A percentile compares a stretch with the other conserved stretches of the same genome.
Conservation (phyloP, 1,139 yeast genomes). For the Magnusiomyces fungicola region DNA sequence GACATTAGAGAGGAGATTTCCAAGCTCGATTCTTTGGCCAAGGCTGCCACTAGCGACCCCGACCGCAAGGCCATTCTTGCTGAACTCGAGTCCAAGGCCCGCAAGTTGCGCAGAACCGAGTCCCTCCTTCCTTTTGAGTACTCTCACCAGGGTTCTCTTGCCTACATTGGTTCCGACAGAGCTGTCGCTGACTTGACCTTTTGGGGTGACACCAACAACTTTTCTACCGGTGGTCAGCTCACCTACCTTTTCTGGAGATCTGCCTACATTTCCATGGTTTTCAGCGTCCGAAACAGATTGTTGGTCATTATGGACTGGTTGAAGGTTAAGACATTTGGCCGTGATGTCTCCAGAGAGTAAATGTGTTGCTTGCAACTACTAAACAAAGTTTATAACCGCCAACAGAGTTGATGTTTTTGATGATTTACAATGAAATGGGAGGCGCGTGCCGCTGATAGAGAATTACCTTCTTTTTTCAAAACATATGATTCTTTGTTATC, state of each 20-base stretch:
- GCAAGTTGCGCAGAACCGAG: conserved; percentile 49
- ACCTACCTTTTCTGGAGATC: conserved; percentile 93
- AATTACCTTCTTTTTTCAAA: no score
- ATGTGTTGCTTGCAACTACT: no score
- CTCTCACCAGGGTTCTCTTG: conserved; percentile 57
- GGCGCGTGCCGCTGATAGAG: no score
- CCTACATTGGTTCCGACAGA: conserved; percentile 75
- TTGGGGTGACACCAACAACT: conserved; percentile 73
- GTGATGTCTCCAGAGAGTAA: conserved; percentile 52
- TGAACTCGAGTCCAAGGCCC: conserved; percentile 34
- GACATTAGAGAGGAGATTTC: conserved; percentile 42
- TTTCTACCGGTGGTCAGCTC: conserved; percentile 76
- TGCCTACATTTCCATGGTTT: conserved; percentile 87
- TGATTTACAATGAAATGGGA: no score
- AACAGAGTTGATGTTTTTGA: no score
- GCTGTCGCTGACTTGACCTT: conserved; percentile 85
- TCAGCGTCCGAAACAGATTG: conserved; percentile 79
- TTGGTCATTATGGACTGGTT: conserved; percentile 83
- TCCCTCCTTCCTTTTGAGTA: conserved; percentile 66
- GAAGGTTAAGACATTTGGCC: conserved; percentile 80
- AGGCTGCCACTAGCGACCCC: conserved; percentile 29
- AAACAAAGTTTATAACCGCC: no score
- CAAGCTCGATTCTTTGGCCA: conserved; percentile 36
- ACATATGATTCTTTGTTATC: no score
- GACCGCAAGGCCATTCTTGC: conserved; percentile 30